Conservation (phyloP, 495 filamentous ascomycete species). For the Rhypophila decipiens region DNA sequence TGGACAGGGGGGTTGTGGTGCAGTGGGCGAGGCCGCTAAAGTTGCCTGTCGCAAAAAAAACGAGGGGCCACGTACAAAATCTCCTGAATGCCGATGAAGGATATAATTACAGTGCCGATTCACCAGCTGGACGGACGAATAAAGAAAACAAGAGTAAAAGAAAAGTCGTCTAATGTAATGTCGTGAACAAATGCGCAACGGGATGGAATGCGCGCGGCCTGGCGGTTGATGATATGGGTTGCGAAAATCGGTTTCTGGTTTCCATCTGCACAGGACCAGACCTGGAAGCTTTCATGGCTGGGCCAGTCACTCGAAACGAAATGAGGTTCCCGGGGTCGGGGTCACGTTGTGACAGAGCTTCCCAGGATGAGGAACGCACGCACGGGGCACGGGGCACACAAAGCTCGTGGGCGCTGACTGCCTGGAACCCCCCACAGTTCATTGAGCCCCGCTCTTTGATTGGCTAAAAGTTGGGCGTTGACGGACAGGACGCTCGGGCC, state of each 20-base stretch:
- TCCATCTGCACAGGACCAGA: too few relatives aligned
- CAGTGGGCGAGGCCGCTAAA: background rate
- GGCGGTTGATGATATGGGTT: constrained; percentile 1
- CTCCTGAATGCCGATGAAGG: constrained; percentile 15
- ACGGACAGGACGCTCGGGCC: constrained; percentile 10
- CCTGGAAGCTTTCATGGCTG: too few relatives aligned
- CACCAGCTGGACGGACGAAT: constrained; percentile 3
- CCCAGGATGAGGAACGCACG: background rate
- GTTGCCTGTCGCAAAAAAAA: background rate
- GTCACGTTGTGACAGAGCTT: background rate
- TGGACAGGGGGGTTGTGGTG: background rate
- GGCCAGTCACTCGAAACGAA: constrained; percentile 7
- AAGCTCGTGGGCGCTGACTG: background rate
- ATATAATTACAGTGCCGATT: constrained; percentile 19
- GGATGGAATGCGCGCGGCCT: constrained; percentile 3
- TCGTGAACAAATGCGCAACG: constrained; percentile 1
- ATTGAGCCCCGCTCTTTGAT: background rate
- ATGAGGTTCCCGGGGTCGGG: constrained; percentile 3
- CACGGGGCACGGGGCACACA: background rate
- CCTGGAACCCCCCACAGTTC: background rate
- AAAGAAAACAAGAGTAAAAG: constrained; percentile 8
- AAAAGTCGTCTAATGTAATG: constrained; percentile 5
- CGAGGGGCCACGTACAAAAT: constrained; percentile 15
- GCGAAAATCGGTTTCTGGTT: constrained; percentile 2
- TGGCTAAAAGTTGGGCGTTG: background rate